These are phyloP conservation scores for Mikania micrantha DNA, from an alignment of 129 eudicot genomes.

Conservation along the genomic window DNA sequence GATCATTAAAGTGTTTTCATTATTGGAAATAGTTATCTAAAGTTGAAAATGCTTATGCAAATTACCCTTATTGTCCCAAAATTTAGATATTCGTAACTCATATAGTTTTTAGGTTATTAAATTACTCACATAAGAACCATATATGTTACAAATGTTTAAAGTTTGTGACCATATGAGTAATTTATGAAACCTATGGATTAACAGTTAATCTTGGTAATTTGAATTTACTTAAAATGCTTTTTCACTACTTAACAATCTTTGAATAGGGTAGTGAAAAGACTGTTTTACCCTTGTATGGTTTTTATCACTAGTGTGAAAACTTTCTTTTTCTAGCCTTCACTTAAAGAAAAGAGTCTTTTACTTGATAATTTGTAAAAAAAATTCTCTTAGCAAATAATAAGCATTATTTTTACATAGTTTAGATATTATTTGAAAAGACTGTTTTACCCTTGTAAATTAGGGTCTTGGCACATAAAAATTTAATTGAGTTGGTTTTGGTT, in stretches of 20 bases:
- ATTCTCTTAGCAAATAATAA: neutral
- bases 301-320: neutral
- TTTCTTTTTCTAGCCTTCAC: neutral
- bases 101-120: no score
- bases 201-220: no score
- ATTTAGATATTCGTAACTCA: no score
- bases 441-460: neutral
- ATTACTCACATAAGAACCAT: no score
- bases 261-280: neutral
- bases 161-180: no score
- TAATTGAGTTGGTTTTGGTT: conserved; percentile 4
- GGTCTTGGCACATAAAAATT: neutral
- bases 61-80: no score
- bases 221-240: no score
- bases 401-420: neutral
- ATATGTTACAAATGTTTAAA: no score
- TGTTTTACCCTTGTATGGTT: neutral
- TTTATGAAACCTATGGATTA: no score
- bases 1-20: neutral
- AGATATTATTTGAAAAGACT: conserved; percentile 1
- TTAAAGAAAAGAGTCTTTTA: neutral
- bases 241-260: no score
- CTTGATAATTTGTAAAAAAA: no score
- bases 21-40: neutral
- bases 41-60: conserved; percentile 2